Conservation (phyloP, 768 basidiomycete genomes). For the Pulveroboletus sp. region DNA sequence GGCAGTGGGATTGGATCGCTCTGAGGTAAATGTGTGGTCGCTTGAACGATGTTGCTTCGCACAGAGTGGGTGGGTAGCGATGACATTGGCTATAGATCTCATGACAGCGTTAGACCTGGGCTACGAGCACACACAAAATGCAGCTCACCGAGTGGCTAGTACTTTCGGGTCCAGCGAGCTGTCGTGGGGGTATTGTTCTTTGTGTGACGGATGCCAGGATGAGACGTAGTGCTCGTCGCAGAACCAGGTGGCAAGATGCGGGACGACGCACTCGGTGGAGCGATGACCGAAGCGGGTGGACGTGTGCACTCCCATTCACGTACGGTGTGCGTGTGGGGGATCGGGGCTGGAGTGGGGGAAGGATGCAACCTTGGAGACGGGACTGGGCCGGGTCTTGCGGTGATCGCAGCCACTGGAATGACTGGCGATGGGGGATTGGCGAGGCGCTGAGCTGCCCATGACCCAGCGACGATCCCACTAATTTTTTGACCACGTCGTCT, state of each 20-base stretch:
- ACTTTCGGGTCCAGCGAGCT: conserved; percentile 30
- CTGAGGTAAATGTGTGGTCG: conserved; percentile 11
- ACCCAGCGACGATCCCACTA: conserved; percentile 22
- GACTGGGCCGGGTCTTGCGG: conserved; percentile 14
- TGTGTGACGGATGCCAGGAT: not conserved
- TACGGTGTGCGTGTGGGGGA: conserved; percentile 22
- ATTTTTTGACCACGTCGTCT: conserved; percentile 30
- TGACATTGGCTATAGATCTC: conserved; percentile 2
- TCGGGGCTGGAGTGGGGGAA: conserved; percentile 38
- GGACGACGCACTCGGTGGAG: conserved; percentile 32
- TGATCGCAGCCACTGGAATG: conserved; percentile 18
- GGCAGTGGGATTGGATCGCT: conserved; percentile 30
- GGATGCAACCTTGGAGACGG: conserved; percentile 38
- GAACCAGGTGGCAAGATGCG: conserved; percentile 22
- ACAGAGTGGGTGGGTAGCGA: conserved; percentile 19
- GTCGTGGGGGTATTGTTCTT: conserved; percentile 2
- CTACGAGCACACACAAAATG: conserved; percentile 33
- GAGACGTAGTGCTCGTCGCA: conserved; percentile 6
- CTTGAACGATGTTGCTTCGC: conserved; percentile 11
- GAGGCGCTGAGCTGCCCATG: conserved; percentile 28
- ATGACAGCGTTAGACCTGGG: conserved; percentile 23
- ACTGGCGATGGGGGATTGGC: conserved; percentile 20
- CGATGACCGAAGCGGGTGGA: conserved; percentile 34
- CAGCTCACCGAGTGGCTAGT: conserved; percentile 12
- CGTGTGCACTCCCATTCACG: conserved; percentile 23